Conservation (phyloP, 2,329 filamentous ascomycete genomes). For the Calcarisporium arbuscula region DNA sequence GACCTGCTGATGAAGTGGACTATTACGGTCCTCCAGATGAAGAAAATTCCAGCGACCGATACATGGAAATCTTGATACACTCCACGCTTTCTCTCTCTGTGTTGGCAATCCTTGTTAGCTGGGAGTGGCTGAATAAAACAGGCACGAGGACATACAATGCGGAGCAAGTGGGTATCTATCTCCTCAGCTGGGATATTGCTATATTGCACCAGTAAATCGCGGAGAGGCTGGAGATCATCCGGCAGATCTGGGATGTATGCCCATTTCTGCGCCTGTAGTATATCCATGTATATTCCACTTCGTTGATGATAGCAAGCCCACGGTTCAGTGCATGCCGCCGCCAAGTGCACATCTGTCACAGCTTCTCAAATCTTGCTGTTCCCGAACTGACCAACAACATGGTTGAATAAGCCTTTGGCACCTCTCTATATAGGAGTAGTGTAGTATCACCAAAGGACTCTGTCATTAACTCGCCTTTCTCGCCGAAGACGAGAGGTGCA, state of each 20-base stretch:
- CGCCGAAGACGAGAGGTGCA: no score
- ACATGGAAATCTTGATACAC: slow-evolving; percentile 35
- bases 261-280: slow-evolving; percentile 28
- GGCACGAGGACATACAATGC: slow-evolving; percentile 23
- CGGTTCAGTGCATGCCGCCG: no score
- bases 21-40: slow-evolving; percentile 31
- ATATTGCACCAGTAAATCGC: slow-evolving; percentile 30
- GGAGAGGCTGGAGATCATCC: slow-evolving; percentile 27
- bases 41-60: slow-evolving; percentile 46
- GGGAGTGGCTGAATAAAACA: no score
- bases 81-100: slow-evolving; percentile 42
- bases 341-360: no score
- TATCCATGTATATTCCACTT: no score
- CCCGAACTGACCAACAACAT: no score
- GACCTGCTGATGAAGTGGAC: slow-evolving; percentile 36
- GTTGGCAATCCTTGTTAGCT: slow-evolving; percentile 7
- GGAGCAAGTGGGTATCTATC: slow-evolving; percentile 28
- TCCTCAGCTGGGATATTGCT: slow-evolving; percentile 29
- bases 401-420: no score
- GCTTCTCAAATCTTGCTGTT: no score
- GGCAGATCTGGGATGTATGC: slow-evolving; percentile 30
- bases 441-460: no score
- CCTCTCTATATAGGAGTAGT: no score
- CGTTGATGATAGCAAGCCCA: no score
- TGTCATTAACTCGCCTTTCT: no score